Evolutionary conservation across 2,329 filamentous ascomycete genomes (phyloP), one percentile per base, ranked within the genome.

Genomic region (Monilinia laxa): DNA sequence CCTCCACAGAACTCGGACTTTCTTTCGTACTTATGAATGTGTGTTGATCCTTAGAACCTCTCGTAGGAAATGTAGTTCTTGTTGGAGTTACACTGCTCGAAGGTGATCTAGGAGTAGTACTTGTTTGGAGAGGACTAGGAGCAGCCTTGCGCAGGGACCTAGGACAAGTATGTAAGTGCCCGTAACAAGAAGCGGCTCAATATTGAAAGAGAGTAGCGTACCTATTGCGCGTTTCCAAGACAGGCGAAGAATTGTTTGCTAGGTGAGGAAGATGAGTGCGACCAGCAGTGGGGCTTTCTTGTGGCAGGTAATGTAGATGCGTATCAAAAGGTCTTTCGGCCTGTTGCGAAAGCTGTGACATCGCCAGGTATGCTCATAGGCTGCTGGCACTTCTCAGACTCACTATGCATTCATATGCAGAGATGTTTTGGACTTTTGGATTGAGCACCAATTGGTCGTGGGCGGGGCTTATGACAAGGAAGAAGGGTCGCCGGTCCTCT

Each of bases 91-190:
- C 71, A 68, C 73, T 76, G n/a, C 55, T 69, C 31, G 70, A 71
- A 67, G 74, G 69, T 68, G 74, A 73, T 47, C 69, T 68, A 52
- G 73, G 70, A 59, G 72, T 72, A 4, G 71, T 76, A 59, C 71
- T 77, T 31, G 74, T 75, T 68, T 76, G 74, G 60, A 77, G 66
- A 62, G 75, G 75, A 71, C 75, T 76, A 42, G 75, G 75, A 69
- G 73, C 73, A 68, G 75, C 69, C 71, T 74, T 77, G 64, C 74
- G 73, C 62, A 71, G 72, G 69, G 73, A 75, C 68, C 75, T 76
- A 68, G 68, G 68, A 59, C 63, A 47, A 67, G 51, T 72, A 70
- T 70, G 69, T 68, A 68, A 68, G 70, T 71, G 62, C 66, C 67
- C 47, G 47, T 40, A 45, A 62, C 25, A 16, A 63, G 28, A 59